Evolutionary conservation across 2,329 filamentous ascomycete species (phyloP), one percentile per base, ranked within the genome.

Genomic region (Sporothrix phasma): DNA sequence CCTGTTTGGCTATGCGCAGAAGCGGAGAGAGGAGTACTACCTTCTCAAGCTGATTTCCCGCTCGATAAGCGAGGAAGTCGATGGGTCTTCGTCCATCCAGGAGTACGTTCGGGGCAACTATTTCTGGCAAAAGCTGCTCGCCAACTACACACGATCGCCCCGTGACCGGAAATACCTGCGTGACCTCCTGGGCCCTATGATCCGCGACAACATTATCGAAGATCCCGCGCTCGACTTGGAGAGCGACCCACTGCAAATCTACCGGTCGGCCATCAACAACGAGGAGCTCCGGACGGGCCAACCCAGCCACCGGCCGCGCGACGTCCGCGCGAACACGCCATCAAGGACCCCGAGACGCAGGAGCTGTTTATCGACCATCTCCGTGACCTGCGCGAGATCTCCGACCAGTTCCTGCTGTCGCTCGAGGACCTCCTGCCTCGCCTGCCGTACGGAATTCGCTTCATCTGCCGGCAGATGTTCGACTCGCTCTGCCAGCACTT

Each of bases 211-310:
- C 72, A 92, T 99, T 71, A 87, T 97, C 63, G 94, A 96, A 63
- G 94, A 97, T 69, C 87, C 92, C 13, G 88, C 88, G 5, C 80
- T 99, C 39, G 93, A 99, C 73, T 81, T 99, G 29, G 94, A 99
- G 76, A 97, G 93, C 73, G 94, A 99, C 72, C 94, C 94, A 0
- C 88, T 97, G 80, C 93, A 97, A 70, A 99, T 99, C 64, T 97
- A 99, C 76, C 86, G 90, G 47, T 94, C 92, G 5, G 88, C 91
- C 15, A 95, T 99, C 77, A 97, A 95, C 77, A 96, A 99, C 70
- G 93, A 97, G 75, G 94, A 99, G 76, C 84, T 99, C 26, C 87
- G 91, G 19, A 99, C 94, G 0, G 94, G 94, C 4, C 85, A 86
- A 68, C 86, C 90, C 22, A 96, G 92, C 73, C 84, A 84, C 59